These are phyloP conservation scores for Phytophthora macrochlamydospora DNA, from an alignment of 352 stramenopile genomes.

Conservation along the genomic window DNA sequence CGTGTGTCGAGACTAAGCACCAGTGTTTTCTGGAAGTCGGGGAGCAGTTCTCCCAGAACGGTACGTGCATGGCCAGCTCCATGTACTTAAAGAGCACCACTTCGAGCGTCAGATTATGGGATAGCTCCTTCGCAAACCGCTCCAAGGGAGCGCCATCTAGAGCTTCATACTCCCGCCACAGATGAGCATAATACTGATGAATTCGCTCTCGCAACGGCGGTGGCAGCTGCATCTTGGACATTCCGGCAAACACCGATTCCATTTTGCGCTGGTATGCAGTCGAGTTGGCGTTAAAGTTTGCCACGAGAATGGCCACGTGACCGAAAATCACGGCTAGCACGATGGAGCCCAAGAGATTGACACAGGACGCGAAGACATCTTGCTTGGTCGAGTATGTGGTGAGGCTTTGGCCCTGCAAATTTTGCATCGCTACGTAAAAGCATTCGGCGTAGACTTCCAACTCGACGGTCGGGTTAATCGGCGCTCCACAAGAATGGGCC, in stretches of 20 bases:
- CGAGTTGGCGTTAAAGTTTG: slow-evolving; percentile 60
- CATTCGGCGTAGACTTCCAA: slow-evolving; percentile 36
- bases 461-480: slow-evolving; percentile 7
- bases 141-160: slow-evolving; percentile 53
- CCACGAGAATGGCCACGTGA: slow-evolving; percentile 60
- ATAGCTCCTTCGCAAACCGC: slow-evolving; percentile 58
- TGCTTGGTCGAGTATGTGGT: slow-evolving; percentile 28
- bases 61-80: slow-evolving; percentile 52
- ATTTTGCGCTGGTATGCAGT: slow-evolving; percentile 63
- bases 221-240: slow-evolving; percentile 61
- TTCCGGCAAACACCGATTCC: slow-evolving; percentile 54
- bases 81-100: slow-evolving; percentile 79
- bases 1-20: slow-evolving; percentile 50
- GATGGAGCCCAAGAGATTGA: slow-evolving; percentile 51
- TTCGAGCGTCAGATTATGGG: slow-evolving; percentile 66
- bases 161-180: slow-evolving; percentile 72
- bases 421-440: slow-evolving; percentile 49
- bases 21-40: slow-evolving; percentile 64
- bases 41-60: slow-evolving; percentile 46
- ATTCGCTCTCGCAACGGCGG: slow-evolving; percentile 55
- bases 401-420: slow-evolving; percentile 49
- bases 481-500: slow-evolving; percentile 17
- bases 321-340: slow-evolving; percentile 63
- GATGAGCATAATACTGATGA: slow-evolving; percentile 73
- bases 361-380: slow-evolving; percentile 42